These are phyloP conservation scores for Periconia macrospinosa DNA, from an alignment of 2,329 filamentous ascomycete species.

Conservation along the genomic window DNA sequence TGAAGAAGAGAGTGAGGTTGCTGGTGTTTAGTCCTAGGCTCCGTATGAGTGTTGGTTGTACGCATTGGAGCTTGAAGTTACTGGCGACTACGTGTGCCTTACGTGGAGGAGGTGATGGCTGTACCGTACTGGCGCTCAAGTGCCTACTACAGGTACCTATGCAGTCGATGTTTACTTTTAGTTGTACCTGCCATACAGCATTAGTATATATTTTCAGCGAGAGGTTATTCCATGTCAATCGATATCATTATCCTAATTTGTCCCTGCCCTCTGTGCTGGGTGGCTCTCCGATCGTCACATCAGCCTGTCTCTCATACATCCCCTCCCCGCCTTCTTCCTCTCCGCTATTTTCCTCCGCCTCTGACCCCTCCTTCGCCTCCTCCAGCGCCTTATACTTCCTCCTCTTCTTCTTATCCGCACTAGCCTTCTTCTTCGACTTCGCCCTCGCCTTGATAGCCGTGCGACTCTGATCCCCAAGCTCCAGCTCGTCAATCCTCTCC, in stretches of 20 bases:
- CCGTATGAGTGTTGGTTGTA: too few relatives aligned
- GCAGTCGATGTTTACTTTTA: background rate
- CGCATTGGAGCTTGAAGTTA: too few relatives aligned
- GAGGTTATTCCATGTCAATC: background rate
- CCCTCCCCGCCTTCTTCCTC: conserved; percentile 14
- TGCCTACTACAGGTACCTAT: too few relatives aligned
- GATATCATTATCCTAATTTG: background rate
- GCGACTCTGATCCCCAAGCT: conserved; percentile 71
- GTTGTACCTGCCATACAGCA: background rate
- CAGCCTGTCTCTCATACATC: conserved; percentile 4
- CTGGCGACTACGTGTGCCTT: too few relatives aligned
- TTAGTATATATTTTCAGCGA: background rate
- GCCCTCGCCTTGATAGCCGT: conserved; percentile 64
- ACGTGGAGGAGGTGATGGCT: too few relatives aligned
- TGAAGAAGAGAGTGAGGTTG: conserved; percentile 38
- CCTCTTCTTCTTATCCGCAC: conserved; percentile 77
- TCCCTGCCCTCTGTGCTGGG: background rate
- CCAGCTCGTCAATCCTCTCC: conserved; percentile 72
- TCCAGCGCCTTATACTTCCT: conserved; percentile 73
- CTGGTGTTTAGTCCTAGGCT: too few relatives aligned
- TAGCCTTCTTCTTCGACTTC: conserved; percentile 71
- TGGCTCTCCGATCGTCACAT: background rate
- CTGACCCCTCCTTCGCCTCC: conserved; percentile 48
- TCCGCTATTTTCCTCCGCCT: conserved; percentile 52
- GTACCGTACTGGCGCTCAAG: too few relatives aligned